These are phyloP conservation scores for sunflower (Helianthus annuus) DNA, from an alignment of 129 eudicot genomes.

Conservation along the genomic window DNA sequence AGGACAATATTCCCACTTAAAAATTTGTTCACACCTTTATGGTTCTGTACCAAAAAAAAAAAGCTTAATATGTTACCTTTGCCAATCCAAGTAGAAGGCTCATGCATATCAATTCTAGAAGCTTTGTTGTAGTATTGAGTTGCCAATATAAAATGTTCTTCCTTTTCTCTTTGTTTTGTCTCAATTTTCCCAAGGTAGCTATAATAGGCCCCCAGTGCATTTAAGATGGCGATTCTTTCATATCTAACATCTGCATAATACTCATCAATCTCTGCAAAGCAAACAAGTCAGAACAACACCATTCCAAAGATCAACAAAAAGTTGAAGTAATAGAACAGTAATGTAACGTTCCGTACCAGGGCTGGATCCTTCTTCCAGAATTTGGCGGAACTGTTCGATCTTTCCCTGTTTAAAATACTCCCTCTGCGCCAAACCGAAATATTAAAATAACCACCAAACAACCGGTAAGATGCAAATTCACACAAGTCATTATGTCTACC, in stretches of 20 bases:
- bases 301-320: constrained; percentile 14
- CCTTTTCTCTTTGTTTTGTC: constrained; percentile 90
- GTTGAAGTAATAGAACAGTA: background rate
- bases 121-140: constrained; percentile 95
- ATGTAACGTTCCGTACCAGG: constrained; percentile 55
- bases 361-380: constrained; percentile 95
- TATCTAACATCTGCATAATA: constrained; percentile 93
- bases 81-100: constrained; percentile 99
- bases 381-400: constrained; percentile 84
- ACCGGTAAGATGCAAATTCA: constrained; percentile 7
- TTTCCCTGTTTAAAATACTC: constrained; percentile 99
- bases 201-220: constrained; percentile 96
- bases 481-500: background rate
- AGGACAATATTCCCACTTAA: constrained; percentile 11
- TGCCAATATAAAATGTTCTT: constrained; percentile 75
- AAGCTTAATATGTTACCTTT: constrained; percentile 56
- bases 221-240: constrained; percentile 93
- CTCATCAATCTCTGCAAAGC: constrained; percentile 83
- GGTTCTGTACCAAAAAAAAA: background rate
- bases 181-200: constrained; percentile 95
- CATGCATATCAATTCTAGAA: constrained; percentile 95
- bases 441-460: constrained; percentile 9
- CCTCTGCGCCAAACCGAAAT: constrained; percentile 56
- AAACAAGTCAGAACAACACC: constrained; percentile 13
- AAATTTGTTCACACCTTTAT: constrained; percentile 5